Evolutionary conservation across 139 green algal species (phyloP), one percentile per base, ranked within the genome.

Genomic region (Volvox africanus): DNA sequence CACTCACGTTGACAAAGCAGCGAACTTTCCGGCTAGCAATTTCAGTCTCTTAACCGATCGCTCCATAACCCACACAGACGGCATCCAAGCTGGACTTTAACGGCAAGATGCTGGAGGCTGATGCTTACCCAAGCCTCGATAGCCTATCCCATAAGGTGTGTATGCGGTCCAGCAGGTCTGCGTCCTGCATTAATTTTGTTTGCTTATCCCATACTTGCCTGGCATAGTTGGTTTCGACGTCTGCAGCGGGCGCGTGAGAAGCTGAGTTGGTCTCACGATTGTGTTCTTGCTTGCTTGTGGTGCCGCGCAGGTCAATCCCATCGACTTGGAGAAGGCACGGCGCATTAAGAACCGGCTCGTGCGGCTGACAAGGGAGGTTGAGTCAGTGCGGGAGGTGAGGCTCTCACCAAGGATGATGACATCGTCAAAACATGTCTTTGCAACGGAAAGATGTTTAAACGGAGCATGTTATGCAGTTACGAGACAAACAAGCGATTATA

Each of bases 301-400:
- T 30, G 71, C 1, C 79, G 1, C 83, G 28, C 92, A 94, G 92
- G 85, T 94, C 28, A 97, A 92, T 68, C 96, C 94, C 0, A 36
- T 88, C 62, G 99, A 99, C 90, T 94, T 99, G 91, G 98, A 99
- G 95, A 90, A 95, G 21, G 97, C 99, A 73, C 92, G 98, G 12
- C 92, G 94, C 61, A 94, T 98, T 76, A 99, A 99, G 95, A 98
- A 92, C 89, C 90, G 92, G 62, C 91, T 96, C 35, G 94, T 95
- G 69, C 93, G 94, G 28, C 92, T 97, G 33, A 94, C 92, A 16
- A 96, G 90, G 21, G 89, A 91, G 37, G 91, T 96, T 20, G 91
- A 97, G 36, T 95, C 89, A 33, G 94, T 96, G 87, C 89, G 93
- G 6, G 86, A 90, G 86, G 84, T 89, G 69, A 61, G 84, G 16